Conservation (phyloP, 805 yeast species). For the Zygoascus flipseniorum region DNA sequence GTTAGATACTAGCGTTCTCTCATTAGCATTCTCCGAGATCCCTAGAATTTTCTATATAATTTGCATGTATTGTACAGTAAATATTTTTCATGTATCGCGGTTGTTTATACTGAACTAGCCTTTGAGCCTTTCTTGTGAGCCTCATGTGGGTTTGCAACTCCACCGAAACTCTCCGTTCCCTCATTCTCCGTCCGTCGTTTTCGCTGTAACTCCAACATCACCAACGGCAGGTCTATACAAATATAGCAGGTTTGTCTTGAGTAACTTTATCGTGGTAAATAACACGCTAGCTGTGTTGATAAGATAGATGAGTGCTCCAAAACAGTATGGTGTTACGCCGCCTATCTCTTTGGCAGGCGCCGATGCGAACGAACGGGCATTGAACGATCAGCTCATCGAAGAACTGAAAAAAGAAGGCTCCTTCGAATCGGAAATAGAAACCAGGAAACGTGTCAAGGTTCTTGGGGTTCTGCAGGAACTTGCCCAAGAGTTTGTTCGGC, state of each 20-base stretch:
- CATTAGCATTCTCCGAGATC: neutral
- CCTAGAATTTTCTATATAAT: neutral
- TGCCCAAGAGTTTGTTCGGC: conserved; percentile 73
- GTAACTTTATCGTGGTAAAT: too few relatives aligned
- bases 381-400: conserved; percentile 68
- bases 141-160: too few relatives aligned
- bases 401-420: conserved; percentile 80
- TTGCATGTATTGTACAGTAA: neutral
- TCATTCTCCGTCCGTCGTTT: too few relatives aligned
- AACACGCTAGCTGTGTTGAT: too few relatives aligned
- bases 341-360: conserved; percentile 87
- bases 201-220: too few relatives aligned
- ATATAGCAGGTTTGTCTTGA: too few relatives aligned
- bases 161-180: too few relatives aligned
- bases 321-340: conserved; percentile 59
- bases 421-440: conserved; percentile 80
- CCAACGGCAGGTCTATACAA: too few relatives aligned
- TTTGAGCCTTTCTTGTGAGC: too few relatives aligned
- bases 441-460: conserved; percentile 69
- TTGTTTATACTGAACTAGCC: too few relatives aligned
- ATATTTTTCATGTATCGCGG: too few relatives aligned
- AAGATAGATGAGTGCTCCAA: conserved; percentile 5
- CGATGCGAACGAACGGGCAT: conserved; percentile 62
- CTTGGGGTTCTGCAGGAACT: conserved; percentile 62
- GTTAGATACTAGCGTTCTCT: neutral